Conservation (phyloP, 2,329 filamentous ascomycete genomes). For the Coniella vitis region DNA sequence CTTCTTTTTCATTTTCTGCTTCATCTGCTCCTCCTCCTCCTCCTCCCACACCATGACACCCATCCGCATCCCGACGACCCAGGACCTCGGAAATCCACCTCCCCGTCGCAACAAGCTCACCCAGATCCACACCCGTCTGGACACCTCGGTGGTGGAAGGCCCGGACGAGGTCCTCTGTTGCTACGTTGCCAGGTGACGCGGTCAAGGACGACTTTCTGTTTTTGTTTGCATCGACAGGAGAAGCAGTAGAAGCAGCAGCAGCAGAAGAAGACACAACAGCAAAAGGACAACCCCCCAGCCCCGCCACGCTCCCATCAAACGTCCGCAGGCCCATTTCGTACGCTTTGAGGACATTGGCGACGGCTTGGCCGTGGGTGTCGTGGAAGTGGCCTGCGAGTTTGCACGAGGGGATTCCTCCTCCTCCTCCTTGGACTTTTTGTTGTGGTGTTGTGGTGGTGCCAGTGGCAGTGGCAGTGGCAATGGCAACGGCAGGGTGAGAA, state of each 20-base stretch:
- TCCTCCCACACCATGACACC: background rate
- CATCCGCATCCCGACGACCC: background rate
- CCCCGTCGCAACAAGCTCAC: background rate
- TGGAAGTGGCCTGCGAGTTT: conserved; percentile 65
- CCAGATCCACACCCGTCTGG: background rate
- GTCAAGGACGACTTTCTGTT: no score
- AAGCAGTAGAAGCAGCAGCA: no score
- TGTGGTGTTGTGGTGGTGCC: conserved; percentile 15
- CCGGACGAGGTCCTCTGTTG: background rate
- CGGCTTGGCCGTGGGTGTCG: conserved; percentile 63
- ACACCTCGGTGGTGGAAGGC: background rate
- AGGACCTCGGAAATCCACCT: background rate
- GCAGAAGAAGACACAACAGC: no score
- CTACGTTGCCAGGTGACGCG: background rate
- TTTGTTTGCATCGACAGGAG: no score
- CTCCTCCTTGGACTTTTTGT: conserved; percentile 32
- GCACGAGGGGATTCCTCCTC: conserved; percentile 41
- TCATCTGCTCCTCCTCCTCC: no score
- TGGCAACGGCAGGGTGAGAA: no score
- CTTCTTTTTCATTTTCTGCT: background rate
- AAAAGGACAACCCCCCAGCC: conserved; percentile 58
- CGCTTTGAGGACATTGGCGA: conserved; percentile 58
- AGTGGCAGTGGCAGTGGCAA: no score
- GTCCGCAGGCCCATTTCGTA: conserved; percentile 56
- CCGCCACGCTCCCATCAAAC: conserved; percentile 61